phyloP scores from a whole-genome alignment of 129 eudicot genomes.

The Rutidosis leptorrhynchoides region DNA sequence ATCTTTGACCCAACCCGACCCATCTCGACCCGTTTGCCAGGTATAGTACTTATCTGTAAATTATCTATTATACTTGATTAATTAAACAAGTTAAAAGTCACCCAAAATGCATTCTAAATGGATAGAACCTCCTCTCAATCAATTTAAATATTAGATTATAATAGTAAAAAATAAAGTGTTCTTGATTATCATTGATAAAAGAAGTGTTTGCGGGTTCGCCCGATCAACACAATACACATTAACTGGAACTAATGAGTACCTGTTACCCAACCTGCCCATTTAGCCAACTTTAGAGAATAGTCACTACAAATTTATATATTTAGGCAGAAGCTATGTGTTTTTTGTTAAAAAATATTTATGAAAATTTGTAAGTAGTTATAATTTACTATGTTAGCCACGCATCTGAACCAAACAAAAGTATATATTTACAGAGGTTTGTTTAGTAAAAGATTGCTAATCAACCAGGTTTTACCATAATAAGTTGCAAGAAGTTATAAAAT shows the following conservation, averaged over 20 bases:
- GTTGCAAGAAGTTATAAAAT: too few species aligned
- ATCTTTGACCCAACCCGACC: too few species aligned
- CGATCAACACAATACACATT: too few species aligned
- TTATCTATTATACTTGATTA: not conserved
- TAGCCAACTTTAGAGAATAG: not conserved
- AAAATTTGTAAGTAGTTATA: not conserved
- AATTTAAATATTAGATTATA: not conserved
- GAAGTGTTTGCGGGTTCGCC: not conserved
- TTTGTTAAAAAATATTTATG: too few species aligned
- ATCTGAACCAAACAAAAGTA: not conserved
- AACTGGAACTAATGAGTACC: not conserved
- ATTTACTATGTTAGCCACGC: not conserved
- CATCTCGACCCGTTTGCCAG: too few species aligned
- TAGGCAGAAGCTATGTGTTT: not conserved
- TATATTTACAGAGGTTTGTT: not conserved
- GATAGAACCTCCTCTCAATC: not conserved
- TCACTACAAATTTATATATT: not conserved
- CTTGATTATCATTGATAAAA: not conserved
- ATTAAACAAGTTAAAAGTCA: not conserved
- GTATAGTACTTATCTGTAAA: too few species aligned
- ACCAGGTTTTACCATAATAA: not conserved
- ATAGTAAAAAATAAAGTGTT: not conserved
- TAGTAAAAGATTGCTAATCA: not conserved
- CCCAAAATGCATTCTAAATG: not conserved
- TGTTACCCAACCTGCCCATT: not conserved